These are phyloP conservation scores for Calonectria ilicicola DNA, from an alignment of 2,329 filamentous ascomycete species.

Conservation along the genomic window DNA sequence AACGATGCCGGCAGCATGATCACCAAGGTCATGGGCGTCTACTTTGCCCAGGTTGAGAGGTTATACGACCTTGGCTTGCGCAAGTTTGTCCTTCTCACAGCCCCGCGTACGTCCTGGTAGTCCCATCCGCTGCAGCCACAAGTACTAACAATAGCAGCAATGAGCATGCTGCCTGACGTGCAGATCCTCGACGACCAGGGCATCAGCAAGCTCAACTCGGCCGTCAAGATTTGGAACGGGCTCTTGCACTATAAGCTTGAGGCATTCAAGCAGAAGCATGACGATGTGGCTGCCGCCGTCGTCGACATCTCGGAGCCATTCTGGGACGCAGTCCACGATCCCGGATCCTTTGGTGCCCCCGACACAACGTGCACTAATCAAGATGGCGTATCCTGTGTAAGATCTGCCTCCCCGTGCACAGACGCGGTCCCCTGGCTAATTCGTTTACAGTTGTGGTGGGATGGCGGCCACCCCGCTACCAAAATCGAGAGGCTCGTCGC, in stretches of 20 bases:
- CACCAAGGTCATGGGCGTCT: not conserved
- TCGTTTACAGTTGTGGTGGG: constrained; percentile 13
- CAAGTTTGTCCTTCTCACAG: constrained; percentile 9
- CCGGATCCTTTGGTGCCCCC: not conserved
- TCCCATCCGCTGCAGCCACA: not conserved
- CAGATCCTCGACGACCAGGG: constrained; percentile 6
- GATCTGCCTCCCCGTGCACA: not conserved
- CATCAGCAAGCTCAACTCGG: constrained; percentile 16
- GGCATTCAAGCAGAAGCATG: not conserved
- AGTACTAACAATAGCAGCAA: not conserved
- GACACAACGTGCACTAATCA: not conserved
- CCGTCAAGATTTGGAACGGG: constrained; percentile 11
- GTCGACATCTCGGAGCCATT: constrained; percentile 15
- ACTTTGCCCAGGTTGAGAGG: constrained; percentile 9
- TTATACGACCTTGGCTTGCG: constrained; percentile 5
- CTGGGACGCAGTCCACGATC: constrained; percentile 1
- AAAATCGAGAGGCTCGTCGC: constrained; percentile 19
- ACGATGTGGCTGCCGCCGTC: not conserved
- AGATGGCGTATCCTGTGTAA: constrained; percentile 16
- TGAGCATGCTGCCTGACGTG: constrained; percentile 11
- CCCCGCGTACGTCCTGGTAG: not conserved
- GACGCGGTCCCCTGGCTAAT: not conserved
- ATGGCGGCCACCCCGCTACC: constrained; percentile 5
- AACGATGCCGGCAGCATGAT: constrained; percentile 2
- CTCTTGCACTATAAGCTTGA: constrained; percentile 5